These are phyloP conservation scores for Mariannaea elegans DNA, from an alignment of 2,329 filamentous ascomycete genomes.

Conservation along the genomic window DNA sequence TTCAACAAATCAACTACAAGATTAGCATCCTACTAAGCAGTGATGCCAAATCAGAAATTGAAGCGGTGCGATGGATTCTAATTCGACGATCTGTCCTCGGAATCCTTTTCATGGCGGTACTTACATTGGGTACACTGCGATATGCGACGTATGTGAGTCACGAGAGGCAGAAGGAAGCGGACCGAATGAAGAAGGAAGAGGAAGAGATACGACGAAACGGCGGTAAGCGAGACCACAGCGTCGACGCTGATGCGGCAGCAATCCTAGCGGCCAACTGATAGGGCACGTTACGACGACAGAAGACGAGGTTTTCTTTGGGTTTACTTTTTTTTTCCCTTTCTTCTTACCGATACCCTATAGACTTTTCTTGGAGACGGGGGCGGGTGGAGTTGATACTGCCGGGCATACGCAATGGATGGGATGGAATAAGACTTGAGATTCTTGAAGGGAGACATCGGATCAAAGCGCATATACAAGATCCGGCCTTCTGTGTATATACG, in stretches of 20 bases:
- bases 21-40: slow-evolving; percentile 91
- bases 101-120: slow-evolving; percentile 72
- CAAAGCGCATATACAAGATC: background rate
- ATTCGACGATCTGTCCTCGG: slow-evolving; percentile 71
- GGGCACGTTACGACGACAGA: background rate
- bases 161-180: slow-evolving; percentile 57
- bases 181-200: slow-evolving; percentile 53
- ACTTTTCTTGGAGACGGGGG: slow-evolving; percentile 28
- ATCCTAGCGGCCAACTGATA: slow-evolving; percentile 65
- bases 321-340: slow-evolving; percentile 31
- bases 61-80: slow-evolving; percentile 87
- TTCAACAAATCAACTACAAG: slow-evolving; percentile 95
- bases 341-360: slow-evolving; percentile 41
- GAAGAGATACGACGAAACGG: slow-evolving; percentile 54
- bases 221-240: slow-evolving; percentile 56
- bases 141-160: slow-evolving; percentile 67
- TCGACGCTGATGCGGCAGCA: slow-evolving; percentile 62
- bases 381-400: slow-evolving; percentile 2
- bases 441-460: background rate
- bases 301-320: slow-evolving; percentile 29
- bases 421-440: background rate
- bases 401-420: slow-evolving; percentile 5
- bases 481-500: slow-evolving; percentile 5
- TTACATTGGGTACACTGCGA: slow-evolving; percentile 67
- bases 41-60: slow-evolving; percentile 90